Evolutionary conservation across 306 rosid genomes (phyloP).

Genomic region (Rosa rugosa): DNA sequence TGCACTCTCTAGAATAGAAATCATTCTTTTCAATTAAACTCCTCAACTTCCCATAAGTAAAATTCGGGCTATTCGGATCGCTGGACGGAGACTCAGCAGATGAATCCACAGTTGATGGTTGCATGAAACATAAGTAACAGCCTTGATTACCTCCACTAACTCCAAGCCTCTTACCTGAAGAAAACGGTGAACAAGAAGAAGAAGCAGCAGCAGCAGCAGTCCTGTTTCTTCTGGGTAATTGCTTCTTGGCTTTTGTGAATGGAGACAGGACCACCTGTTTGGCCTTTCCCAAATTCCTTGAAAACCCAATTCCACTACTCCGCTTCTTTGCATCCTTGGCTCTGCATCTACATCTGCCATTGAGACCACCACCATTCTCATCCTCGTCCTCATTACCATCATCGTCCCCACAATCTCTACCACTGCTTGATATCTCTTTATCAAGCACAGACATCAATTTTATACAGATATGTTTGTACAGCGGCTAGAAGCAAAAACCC

Average conservation of each 20-base stretch:
- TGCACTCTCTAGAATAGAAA: conserved; percentile 69
- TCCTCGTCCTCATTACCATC: conserved; percentile 30
- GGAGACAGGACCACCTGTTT: conserved; percentile 41
- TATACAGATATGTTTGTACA: not conserved
- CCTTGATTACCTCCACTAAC: conserved; percentile 26
- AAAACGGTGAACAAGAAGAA: conserved; percentile 19
- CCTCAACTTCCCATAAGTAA: conserved; percentile 52
- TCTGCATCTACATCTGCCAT: not conserved
- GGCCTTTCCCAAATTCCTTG: conserved; percentile 30
- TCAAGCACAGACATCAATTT: conserved; percentile 53
- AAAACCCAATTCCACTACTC: conserved; percentile 25
- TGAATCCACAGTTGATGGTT: conserved; percentile 49
- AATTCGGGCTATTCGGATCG: conserved; percentile 63
- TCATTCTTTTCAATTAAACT: conserved; percentile 62
- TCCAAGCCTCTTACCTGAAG: conserved; percentile 42
- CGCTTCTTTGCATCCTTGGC: conserved; percentile 30
- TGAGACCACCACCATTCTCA: conserved; percentile 31
- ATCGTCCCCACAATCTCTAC: conserved; percentile 30
- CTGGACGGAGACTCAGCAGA: conserved; percentile 39
- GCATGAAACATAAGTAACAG: conserved; percentile 59
- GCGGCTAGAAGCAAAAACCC: not conserved
- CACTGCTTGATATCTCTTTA: conserved; percentile 40
- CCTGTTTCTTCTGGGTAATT: conserved; percentile 30
- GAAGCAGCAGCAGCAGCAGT: conserved; percentile 17
- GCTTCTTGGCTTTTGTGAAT: conserved; percentile 44